Evolutionary conservation across 2,329 filamentous ascomycete species (phyloP).

Genomic region (Sarocladiaceae sp.): DNA sequence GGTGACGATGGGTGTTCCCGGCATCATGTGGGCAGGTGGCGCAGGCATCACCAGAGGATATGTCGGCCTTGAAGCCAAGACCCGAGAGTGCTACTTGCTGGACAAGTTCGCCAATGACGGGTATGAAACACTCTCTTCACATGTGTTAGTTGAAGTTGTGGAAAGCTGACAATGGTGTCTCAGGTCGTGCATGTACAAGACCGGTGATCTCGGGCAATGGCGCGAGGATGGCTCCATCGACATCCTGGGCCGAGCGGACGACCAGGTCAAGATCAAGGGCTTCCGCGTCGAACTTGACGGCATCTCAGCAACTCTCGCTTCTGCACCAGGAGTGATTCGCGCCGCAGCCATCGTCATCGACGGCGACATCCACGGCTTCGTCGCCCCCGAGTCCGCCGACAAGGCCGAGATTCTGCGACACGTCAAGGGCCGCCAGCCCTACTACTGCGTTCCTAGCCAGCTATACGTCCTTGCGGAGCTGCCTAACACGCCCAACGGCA

Average conservation of each 20-base stretch:
- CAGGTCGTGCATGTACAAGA: constrained; percentile 50
- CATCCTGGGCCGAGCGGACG: constrained; percentile 51
- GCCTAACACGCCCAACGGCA: constrained; percentile 48
- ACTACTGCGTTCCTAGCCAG: constrained; percentile 46
- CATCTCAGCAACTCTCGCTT: constrained; percentile 43
- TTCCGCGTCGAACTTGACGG: constrained; percentile 57
- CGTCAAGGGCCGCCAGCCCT: constrained; percentile 39
- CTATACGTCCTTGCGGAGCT: constrained; percentile 37
- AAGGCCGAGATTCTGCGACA: constrained; percentile 31
- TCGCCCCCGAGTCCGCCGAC: constrained; percentile 29
- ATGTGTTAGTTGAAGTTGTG: constrained; percentile 1
- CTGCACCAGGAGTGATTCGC: constrained; percentile 37
- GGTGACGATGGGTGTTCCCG: constrained; percentile 39
- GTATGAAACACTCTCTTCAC: constrained; percentile 24
- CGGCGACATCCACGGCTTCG: constrained; percentile 44
- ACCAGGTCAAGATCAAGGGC: constrained; percentile 57
- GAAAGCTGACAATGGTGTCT: neutral
- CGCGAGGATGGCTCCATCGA: constrained; percentile 45
- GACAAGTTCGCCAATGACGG: constrained; percentile 47
- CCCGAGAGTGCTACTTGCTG: constrained; percentile 38
- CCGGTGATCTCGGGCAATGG: constrained; percentile 53
- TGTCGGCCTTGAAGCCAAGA: constrained; percentile 45
- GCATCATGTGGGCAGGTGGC: constrained; percentile 52
- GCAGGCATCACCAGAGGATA: constrained; percentile 50
- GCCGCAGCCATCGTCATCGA: constrained; percentile 42